Evolutionary conservation across 371 early-diverging fungal species (phyloP).

Genomic region (Rhizopus delemar): DNA sequence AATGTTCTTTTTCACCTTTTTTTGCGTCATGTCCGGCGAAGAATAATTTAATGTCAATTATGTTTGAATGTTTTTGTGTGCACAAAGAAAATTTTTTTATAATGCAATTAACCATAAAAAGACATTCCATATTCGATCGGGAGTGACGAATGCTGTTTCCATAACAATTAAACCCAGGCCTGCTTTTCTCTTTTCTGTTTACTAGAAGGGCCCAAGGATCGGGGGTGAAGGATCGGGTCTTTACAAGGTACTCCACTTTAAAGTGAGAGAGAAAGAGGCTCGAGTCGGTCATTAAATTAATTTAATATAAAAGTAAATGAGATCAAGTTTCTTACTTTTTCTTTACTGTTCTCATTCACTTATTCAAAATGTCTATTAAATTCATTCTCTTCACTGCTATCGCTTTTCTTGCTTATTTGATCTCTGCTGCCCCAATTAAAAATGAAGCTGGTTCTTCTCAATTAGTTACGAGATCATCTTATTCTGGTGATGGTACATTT

Average conservation of each 20-base stretch:
- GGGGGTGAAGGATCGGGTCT: constrained; percentile 6
- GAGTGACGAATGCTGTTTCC: not conserved
- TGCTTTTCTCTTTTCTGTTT: not conserved
- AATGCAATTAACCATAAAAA: not conserved
- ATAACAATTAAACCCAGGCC: not conserved
- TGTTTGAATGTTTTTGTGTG: too few species aligned
- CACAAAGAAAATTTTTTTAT: too few species aligned
- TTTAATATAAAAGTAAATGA: not conserved
- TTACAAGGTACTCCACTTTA: not conserved
- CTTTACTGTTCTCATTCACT: not conserved
- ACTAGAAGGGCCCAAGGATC: constrained; percentile 1
- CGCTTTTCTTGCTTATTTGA: constrained; percentile 16
- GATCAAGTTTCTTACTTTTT: not conserved
- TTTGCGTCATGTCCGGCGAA: not conserved
- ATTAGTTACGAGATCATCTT: constrained; percentile 6
- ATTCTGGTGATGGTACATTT: constrained; percentile 47
- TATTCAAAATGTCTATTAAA: not conserved
- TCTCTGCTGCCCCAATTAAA: constrained; percentile 23
- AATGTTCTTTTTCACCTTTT: not conserved
- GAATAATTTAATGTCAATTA: not conserved
- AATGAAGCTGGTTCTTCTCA: constrained; percentile 10
- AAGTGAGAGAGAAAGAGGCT: not conserved
- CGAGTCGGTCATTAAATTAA: not conserved
- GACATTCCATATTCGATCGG: not conserved
- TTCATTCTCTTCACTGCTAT: constrained; percentile 11